Evolutionary conservation across 2,329 filamentous ascomycete genomes (phyloP).

Genomic region (Sporothrix protearum): DNA sequence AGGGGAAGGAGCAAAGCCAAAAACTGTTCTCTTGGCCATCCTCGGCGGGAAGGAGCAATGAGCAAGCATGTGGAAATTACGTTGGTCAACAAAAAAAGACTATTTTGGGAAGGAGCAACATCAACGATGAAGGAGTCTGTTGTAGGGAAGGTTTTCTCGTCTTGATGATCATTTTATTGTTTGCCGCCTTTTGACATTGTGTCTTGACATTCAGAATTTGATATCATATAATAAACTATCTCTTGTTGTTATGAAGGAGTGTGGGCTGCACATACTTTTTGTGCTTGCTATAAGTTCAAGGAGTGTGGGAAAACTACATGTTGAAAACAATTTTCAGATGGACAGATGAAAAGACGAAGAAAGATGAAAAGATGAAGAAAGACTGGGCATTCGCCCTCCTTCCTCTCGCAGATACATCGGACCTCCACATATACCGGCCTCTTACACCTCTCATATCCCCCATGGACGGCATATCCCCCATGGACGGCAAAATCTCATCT

Average conservation of each 20-base stretch:
- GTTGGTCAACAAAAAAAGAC: no score
- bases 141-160: no score
- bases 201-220: no score
- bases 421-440: background rate
- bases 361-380: background rate
- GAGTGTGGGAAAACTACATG: background rate
- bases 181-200: no score
- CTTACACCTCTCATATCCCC: background rate
- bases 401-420: background rate
- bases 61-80: no score
- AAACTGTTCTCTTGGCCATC: background rate
- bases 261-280: background rate
- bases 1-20: no score
- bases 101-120: background rate
- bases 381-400: no score
- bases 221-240: background rate
- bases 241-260: slow-evolving; percentile 1
- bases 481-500: no score
- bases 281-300: background rate
- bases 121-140: background rate
- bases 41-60: background rate
- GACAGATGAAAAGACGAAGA: background rate
- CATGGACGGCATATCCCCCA: no score
- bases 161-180: no score
- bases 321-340: no score